Evolutionary conservation across 2,329 filamentous ascomycete species (phyloP).

Genomic region (Neoscytalidium dimidiatum): DNA sequence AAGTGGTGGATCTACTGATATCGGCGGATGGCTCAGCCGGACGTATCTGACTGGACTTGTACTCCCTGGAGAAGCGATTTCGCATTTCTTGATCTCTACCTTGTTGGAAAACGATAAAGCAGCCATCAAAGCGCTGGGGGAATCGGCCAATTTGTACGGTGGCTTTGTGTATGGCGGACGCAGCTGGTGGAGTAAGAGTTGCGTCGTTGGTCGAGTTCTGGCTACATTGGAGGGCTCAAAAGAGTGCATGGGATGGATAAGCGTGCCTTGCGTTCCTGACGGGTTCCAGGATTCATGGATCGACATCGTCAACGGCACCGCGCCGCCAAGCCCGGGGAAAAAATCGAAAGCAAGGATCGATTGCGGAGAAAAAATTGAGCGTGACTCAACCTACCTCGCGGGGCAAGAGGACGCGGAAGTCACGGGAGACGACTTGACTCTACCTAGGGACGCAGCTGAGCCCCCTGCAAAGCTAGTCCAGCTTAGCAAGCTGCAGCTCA

Average conservation of each 20-base stretch:
- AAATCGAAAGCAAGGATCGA: slow-evolving; percentile 42
- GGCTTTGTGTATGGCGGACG: slow-evolving; percentile 54
- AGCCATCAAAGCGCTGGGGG: slow-evolving; percentile 51
- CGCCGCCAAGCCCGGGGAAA: slow-evolving; percentile 24
- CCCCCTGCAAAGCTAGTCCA: not conserved
- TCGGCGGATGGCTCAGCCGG: slow-evolving; percentile 57
- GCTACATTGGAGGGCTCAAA: slow-evolving; percentile 46
- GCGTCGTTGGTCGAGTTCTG: slow-evolving; percentile 56
- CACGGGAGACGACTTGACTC: slow-evolving; percentile 39
- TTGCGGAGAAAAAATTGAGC: slow-evolving; percentile 31
- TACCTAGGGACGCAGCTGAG: slow-evolving; percentile 34
- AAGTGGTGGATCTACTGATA: slow-evolving; percentile 28
- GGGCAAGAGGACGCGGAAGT: slow-evolving; percentile 20
- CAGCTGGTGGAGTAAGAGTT: slow-evolving; percentile 61
- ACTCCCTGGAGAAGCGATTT: slow-evolving; percentile 55
- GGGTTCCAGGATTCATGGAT: slow-evolving; percentile 52
- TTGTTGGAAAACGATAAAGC: slow-evolving; percentile 56
- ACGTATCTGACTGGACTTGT: slow-evolving; percentile 58
- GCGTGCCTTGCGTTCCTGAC: slow-evolving; percentile 43
- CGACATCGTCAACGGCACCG: slow-evolving; percentile 41
- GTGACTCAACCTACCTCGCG: slow-evolving; percentile 27
- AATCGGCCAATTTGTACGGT: slow-evolving; percentile 55
- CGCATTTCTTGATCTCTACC: slow-evolving; percentile 57
- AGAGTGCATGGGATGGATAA: slow-evolving; percentile 60
- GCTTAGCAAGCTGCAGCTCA: slow-evolving; percentile 4